These are phyloP conservation scores for Neofusicoccum ribis DNA, from an alignment of 2,329 filamentous ascomycete genomes.

Conservation along the genomic window DNA sequence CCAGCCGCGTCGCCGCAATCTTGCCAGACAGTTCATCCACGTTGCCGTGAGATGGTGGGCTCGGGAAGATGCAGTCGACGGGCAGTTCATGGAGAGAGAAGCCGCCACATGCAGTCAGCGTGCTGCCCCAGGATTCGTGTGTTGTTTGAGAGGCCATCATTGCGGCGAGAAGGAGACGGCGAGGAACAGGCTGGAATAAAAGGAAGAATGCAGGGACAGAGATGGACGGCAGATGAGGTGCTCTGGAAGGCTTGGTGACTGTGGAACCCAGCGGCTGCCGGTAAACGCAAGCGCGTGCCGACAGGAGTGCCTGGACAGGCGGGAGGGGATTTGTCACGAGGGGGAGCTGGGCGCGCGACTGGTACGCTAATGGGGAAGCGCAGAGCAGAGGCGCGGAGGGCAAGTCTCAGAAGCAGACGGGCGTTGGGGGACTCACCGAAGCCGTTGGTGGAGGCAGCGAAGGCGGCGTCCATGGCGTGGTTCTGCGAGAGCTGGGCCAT, in stretches of 20 bases:
- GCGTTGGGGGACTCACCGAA: conserved; percentile 9
- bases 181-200: not conserved
- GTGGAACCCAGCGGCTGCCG: not conserved
- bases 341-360: not conserved
- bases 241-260: not conserved
- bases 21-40: not conserved
- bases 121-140: conserved; percentile 1
- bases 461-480: conserved; percentile 8
- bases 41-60: not conserved
- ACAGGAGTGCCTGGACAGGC: not conserved
- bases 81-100: conserved; percentile 8
- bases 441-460: conserved; percentile 2
- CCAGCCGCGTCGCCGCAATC: not conserved
- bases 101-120: conserved; percentile 9
- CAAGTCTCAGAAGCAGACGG: not conserved
- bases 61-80: not conserved
- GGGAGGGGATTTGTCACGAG: conserved; percentile 6
- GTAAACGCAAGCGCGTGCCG: not conserved
- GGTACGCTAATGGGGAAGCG: not conserved
- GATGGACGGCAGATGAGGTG: not conserved
- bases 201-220: not conserved
- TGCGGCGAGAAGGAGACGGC: not conserved
- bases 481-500: conserved; percentile 17
- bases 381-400: not conserved
- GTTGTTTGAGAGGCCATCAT: conserved; percentile 6